Evolutionary conservation across 805 yeast genomes (phyloP), one percentile per base, ranked within the genome.

Genomic region (Allodekkera sacchari): DNA sequence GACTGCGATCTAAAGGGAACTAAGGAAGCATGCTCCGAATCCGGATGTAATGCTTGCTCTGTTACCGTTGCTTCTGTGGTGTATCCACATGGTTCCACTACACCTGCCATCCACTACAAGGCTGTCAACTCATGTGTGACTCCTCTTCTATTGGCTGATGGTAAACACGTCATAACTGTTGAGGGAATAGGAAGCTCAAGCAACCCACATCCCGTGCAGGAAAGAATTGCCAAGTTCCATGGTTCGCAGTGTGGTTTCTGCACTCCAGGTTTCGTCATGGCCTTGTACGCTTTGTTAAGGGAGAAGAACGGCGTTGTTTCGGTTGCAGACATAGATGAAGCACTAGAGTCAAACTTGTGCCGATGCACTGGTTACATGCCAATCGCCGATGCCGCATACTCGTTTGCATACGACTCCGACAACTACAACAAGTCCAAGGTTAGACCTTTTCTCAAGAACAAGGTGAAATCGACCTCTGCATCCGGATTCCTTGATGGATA

Each of bases 201-300:
- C 9, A 42, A 55, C 25, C 66, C 67, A 5, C 72, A 66, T 41
- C 67, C 71, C 2, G 64, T 62, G n/a, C 72, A 66, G 41, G 71
- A 66, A 38, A 50, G 72, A 15, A 63, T 66, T 22, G 71, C 70
- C 10, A 55, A 60, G 33, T 61, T 61, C 40, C 71, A 66, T 34
- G 72, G 72, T 5, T 64, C 71, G 1, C 72, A 66, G 43, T 66
- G 72, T 43, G 72, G 72, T 3, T 66, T 64, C 41, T 66, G 72
- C 39, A 66, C 72, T 6, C 72, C 71, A 1, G 72, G 72, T 5
- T 66, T 66, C 31, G 68, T 66, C 7, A 66, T 66, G 72, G 60
- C 66, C 23, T 40, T 66, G 31, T 66, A 66, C 32, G 56, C 68
- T 1, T 43, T 66, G 31, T 42, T 66, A 17, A 49, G 71, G 21